Percentiles rank a stretch among this genome's conserved stretches.
These are phyloP conservation scores for Schwanniomyces yamadae DNA, from an alignment of 805 yeast species.

Conservation along the genomic window DNA sequence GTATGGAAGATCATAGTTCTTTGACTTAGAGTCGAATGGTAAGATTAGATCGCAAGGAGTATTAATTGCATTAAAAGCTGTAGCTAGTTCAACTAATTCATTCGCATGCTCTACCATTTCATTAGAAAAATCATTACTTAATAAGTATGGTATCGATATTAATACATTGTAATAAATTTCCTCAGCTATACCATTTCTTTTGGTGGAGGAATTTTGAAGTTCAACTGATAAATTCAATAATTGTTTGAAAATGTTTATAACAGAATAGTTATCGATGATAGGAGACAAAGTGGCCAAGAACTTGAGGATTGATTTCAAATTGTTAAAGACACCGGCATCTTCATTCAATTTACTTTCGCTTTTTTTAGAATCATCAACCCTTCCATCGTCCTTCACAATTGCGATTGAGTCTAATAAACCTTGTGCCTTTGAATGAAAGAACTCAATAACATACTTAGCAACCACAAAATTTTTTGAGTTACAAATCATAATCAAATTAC, in stretches of 20 bases:
- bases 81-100: constrained; percentile 48
- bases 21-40: constrained; percentile 36
- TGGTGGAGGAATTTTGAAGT: constrained; percentile 39
- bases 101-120: constrained; percentile 35
- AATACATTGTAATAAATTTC: constrained; percentile 62
- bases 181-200: constrained; percentile 63
- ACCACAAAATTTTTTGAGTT: constrained; percentile 62
- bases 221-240: constrained; percentile 57
- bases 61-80: constrained; percentile 31
- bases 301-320: constrained; percentile 67
- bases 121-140: constrained; percentile 39
- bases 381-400: constrained; percentile 11
- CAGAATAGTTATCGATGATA: constrained; percentile 49
- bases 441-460: constrained; percentile 69
- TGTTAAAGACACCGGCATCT: constrained; percentile 63
- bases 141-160: constrained; percentile 63
- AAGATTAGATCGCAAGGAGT: constrained; percentile 14
- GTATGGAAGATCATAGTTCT: constrained; percentile 45
- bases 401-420: constrained; percentile 42
- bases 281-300: constrained; percentile 67
- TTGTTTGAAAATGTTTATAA: constrained; percentile 46
- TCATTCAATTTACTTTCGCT: constrained; percentile 19
- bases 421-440: constrained; percentile 63
- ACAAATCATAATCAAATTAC: constrained; percentile 64
- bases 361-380: constrained; percentile 7